A percentile compares a stretch with the other conserved stretches of the same genome.
These are phyloP conservation scores for Plantago rigida DNA, from an alignment of 305 asterid genomes.

Conservation along the genomic window DNA sequence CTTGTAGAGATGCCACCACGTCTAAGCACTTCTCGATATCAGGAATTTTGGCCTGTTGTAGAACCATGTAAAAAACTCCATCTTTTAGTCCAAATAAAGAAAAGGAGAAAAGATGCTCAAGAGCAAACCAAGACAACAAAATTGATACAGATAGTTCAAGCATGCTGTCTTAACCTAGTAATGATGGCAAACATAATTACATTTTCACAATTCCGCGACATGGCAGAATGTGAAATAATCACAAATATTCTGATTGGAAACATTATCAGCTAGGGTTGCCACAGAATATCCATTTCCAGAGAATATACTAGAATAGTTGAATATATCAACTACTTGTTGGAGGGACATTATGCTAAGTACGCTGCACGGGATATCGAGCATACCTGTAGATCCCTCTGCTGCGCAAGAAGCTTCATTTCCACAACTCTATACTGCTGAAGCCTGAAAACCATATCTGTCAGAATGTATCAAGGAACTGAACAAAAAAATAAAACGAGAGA, in stretches of 20 bases:
- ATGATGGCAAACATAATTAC: no score
- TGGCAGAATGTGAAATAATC: no score
- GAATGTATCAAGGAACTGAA: not conserved
- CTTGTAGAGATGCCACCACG: conserved; percentile 70
- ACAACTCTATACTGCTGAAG: conserved; percentile 69
- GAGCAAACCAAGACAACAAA: not conserved
- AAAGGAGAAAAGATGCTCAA: conserved; percentile 1
- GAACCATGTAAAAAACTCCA: conserved; percentile 13
- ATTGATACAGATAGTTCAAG: conserved; percentile 1
- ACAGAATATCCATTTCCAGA: not conserved
- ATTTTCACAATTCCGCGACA: no score
- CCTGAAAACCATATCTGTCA: conserved; percentile 30
- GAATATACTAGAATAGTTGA: not conserved
- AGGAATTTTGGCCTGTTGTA: conserved; percentile 78
- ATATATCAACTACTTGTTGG: not conserved
- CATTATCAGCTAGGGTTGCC: no score
- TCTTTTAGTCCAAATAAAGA: conserved; percentile 3
- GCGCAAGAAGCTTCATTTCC: conserved; percentile 70
- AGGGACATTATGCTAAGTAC: not conserved
- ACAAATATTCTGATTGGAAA: no score
- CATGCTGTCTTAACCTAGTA: not conserved
- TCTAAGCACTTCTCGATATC: conserved; percentile 90
- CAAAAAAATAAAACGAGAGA: not conserved
- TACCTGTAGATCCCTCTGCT: conserved; percentile 68
- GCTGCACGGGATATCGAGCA: not conserved